Conservation (phyloP, 2,329 filamentous ascomycete genomes). For the Albifimbria verrucaria region DNA sequence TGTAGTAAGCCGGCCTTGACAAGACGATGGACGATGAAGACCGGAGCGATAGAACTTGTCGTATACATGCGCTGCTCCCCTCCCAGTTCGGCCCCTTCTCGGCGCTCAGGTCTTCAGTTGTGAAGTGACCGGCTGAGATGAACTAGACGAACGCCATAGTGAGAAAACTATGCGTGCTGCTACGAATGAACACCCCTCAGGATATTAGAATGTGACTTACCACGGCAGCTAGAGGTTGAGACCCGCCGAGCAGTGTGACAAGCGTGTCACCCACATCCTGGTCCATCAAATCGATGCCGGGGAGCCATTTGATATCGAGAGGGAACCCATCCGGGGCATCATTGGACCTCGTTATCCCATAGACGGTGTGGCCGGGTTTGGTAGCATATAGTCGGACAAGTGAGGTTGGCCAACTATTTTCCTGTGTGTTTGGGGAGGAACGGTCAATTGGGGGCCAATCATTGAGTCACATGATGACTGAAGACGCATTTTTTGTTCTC, state of each 20-base stretch:
- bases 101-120: slow-evolving; percentile 57
- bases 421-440: too few relatives aligned
- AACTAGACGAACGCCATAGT: too few relatives aligned
- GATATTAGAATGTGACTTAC: slow-evolving; percentile 27
- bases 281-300: slow-evolving; percentile 52
- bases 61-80: slow-evolving; percentile 70
- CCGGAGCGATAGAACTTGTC: slow-evolving; percentile 60
- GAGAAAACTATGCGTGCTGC: too few relatives aligned
- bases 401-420: too few relatives aligned
- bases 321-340: slow-evolving; percentile 38
- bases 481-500: too few relatives aligned
- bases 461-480: too few relatives aligned
- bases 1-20: slow-evolving; percentile 50
- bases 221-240: slow-evolving; percentile 39
- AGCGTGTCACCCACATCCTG: slow-evolving; percentile 45
- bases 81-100: slow-evolving; percentile 60
- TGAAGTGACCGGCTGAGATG: slow-evolving; percentile 68
- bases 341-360: slow-evolving; percentile 55
- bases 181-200: background rate
- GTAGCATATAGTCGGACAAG: slow-evolving; percentile 56
- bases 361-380: slow-evolving; percentile 45
- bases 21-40: slow-evolving; percentile 64
- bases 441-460: too few relatives aligned
- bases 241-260: slow-evolving; percentile 36
- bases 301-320: slow-evolving; percentile 52